These are phyloP conservation scores for Fusarium coicis DNA, from an alignment of 2,329 filamentous ascomycete genomes.

Conservation along the genomic window DNA sequence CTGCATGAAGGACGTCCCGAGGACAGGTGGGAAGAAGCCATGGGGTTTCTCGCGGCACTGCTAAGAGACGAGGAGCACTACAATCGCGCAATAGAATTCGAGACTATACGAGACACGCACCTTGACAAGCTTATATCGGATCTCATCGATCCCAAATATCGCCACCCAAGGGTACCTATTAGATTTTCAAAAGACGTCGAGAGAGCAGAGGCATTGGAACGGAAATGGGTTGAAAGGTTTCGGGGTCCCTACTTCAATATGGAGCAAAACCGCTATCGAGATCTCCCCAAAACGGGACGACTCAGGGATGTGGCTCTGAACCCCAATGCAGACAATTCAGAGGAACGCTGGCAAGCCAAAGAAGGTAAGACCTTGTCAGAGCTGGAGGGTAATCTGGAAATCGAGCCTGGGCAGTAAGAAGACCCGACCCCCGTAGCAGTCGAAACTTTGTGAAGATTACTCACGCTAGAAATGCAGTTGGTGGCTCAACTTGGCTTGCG, in stretches of 20 bases:
- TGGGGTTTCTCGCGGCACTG: constrained; percentile 53
- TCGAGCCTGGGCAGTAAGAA: constrained; percentile 62
- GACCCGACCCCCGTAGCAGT: constrained; percentile 19
- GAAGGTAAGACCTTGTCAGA: constrained; percentile 51
- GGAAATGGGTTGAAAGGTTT: constrained; percentile 58
- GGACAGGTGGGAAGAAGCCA: constrained; percentile 49
- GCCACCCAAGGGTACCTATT: constrained; percentile 41
- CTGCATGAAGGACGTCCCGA: constrained; percentile 50
- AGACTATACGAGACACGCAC: constrained; percentile 51
- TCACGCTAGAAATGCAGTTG: constrained; percentile 55
- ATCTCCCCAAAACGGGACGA: constrained; percentile 51
- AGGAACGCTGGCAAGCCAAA: constrained; percentile 53
- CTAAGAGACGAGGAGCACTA: constrained; percentile 52
- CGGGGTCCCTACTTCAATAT: constrained; percentile 57
- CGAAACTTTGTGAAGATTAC: background rate
- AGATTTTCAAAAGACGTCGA: constrained; percentile 50
- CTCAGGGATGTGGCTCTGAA: constrained; percentile 56
- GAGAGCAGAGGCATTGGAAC: constrained; percentile 53
- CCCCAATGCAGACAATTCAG: constrained; percentile 42
- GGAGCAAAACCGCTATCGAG: constrained; percentile 55
- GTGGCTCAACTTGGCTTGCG: constrained; percentile 68
- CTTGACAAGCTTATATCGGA: constrained; percentile 60
- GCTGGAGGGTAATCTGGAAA: constrained; percentile 54
- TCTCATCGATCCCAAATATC: constrained; percentile 48
- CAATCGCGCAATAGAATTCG: constrained; percentile 51